Percentiles rank a stretch among this genome's conserved stretches.
Conservation (phyloP, 495 filamentous ascomycete genomes). For the Hypoxylon lienhwacheense region DNA sequence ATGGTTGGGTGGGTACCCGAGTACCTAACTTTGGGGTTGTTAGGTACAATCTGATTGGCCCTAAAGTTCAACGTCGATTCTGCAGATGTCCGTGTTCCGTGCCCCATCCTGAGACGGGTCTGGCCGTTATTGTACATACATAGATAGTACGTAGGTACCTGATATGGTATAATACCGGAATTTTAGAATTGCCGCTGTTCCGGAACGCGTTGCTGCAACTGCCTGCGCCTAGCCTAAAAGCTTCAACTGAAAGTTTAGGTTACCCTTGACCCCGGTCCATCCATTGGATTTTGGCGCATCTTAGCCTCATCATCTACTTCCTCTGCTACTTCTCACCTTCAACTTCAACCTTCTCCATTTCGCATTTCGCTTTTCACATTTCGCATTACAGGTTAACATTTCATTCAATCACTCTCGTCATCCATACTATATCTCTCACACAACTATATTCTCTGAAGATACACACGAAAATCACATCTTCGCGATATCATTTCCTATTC, state of each 20-base stretch:
- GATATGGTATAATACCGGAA: neutral
- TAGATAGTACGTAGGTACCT: too few relatives aligned
- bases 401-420: conserved; percentile 5
- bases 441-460: neutral
- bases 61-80: neutral
- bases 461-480: neutral
- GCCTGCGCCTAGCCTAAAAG: conserved; percentile 18
- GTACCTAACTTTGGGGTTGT: too few relatives aligned
- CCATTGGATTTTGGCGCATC: conserved; percentile 29
- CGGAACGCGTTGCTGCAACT: conserved; percentile 32
- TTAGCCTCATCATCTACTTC: conserved; percentile 23
- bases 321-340: conserved; percentile 5
- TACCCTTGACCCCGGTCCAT: conserved; percentile 19
- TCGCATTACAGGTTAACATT: too few relatives aligned
- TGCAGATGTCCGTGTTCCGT: too few relatives aligned
- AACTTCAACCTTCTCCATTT: conserved; percentile 5
- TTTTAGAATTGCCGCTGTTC: conserved; percentile 22
- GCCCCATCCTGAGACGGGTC: too few relatives aligned
- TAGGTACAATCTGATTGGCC: too few relatives aligned
- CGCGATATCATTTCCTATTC: too few relatives aligned
- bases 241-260: too few relatives aligned
- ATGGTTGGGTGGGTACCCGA: neutral
- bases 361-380: too few relatives aligned
- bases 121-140: too few relatives aligned
- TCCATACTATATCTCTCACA: conserved; percentile 1